phyloP scores from a whole-genome alignment of 2,329 filamentous ascomycete species.

The Canariomyces notabilis region DNA sequence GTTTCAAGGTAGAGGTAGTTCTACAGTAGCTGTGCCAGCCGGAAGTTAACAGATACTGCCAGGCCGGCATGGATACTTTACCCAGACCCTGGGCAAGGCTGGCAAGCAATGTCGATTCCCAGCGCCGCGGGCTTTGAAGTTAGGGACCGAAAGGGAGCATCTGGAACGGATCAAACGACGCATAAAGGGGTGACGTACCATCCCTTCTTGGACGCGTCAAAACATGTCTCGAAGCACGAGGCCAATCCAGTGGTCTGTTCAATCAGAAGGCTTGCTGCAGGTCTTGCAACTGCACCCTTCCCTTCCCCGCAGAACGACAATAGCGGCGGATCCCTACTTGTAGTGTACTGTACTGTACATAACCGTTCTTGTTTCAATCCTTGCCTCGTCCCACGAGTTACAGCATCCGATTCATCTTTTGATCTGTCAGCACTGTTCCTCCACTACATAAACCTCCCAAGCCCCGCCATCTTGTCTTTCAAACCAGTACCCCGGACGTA shows the following conservation, averaged over 20 bases:
- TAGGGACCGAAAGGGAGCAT: background rate
- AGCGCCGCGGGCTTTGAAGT: too few species aligned
- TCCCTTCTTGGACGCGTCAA: background rate
- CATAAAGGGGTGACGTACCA: background rate
- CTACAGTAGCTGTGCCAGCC: too few species aligned
- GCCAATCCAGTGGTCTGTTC: slow-evolving; percentile 3
- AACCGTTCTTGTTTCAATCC: too few species aligned
- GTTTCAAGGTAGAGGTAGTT: too few species aligned
- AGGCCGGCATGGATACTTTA: too few species aligned
- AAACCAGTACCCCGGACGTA: background rate
- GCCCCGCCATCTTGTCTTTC: background rate
- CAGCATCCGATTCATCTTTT: too few species aligned
- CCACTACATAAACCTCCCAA: background rate
- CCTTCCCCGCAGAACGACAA: background rate
- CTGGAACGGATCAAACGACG: background rate
- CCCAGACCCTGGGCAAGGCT: too few species aligned
- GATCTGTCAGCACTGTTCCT: background rate
- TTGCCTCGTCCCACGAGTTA: too few species aligned
- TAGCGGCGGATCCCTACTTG: too few species aligned
- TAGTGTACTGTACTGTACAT: too few species aligned
- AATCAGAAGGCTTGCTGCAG: background rate
- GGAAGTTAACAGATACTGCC: too few species aligned
- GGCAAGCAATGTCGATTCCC: too few species aligned
- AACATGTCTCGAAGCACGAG: background rate
- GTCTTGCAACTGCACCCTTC: background rate